Evolutionary conservation across 306 rosid genomes (phyloP), one percentile per base, ranked within the genome.

Genomic region (Ochetophila trinervis): DNA sequence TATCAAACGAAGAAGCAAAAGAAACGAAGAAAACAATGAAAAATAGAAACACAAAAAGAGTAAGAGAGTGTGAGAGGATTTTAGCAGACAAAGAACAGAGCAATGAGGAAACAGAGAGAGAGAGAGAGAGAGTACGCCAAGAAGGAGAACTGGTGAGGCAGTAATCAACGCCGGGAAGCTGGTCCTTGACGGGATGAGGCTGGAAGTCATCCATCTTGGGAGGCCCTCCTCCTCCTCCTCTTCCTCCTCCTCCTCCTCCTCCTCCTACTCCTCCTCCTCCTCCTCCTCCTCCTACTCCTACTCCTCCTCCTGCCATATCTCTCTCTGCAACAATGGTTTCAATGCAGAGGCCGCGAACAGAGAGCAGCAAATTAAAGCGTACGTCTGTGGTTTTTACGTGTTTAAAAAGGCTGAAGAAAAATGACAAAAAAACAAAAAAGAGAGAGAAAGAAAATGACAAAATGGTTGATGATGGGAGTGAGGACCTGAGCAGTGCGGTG

Each of bases 171-270:
- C 95, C 91, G 14, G 89, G 91, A 81, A 89, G 93, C 61, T 93
- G 98, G 0, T 89, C 98, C 79, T 79, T 87, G 8, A 86, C 71
- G 0, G 97, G 91, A 71, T 86, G 95, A 27, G 98, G 97, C 17
- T 58, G 82, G 35, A 84, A 83, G 23, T 87, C 96, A 48, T 79
- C 93, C 10, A 1, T 58, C 65, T 85, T 87, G 5, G 48, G 70
- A 3, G 80, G 62, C 36, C 68, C 85, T 44, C 32, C 32, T 27
- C 32, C 32, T 27, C 32, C 32, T 27, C 32, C 32, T 27, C 32
- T 4, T 27, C 32, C 32, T 27, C 32, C 32, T 27, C 32, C 32
- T 27, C 32, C 32, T 27, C 32, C 32, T 27, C 32, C 32, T 27
- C 32, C 32, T 1, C 32, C 32, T 27, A 2, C 32, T 1, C 32